Evolutionary conservation across 2,329 filamentous ascomycete genomes (phyloP).

Genomic region (Capronia coronata): DNA sequence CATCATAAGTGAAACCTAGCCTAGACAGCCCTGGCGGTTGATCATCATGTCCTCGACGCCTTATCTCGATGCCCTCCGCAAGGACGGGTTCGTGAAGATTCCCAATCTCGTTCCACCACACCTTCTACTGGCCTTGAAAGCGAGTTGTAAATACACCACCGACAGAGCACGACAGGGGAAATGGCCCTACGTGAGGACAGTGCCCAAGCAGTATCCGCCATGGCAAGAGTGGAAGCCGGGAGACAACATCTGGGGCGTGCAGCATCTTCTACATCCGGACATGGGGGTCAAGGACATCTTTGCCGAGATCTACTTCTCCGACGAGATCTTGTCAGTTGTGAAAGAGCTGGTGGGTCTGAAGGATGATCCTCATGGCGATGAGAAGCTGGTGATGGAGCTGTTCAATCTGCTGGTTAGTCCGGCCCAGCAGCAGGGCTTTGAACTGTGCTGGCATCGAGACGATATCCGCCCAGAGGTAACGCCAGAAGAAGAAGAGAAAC

Average conservation of each 20-base stretch:
- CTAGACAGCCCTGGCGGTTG: too few species aligned
- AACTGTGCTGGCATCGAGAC: constrained; percentile 78
- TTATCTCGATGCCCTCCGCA: constrained; percentile 52
- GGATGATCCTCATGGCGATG: constrained; percentile 38
- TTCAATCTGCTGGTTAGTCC: constrained; percentile 80
- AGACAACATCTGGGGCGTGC: constrained; percentile 79
- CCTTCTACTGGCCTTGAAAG: constrained; percentile 55
- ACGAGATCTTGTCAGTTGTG: constrained; percentile 56
- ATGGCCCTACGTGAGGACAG: constrained; percentile 77
- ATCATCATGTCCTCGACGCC: constrained; percentile 23
- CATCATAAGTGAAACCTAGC: too few species aligned
- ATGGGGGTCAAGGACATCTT: constrained; percentile 56
- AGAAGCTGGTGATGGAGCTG: constrained; percentile 74
- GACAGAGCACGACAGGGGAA: constrained; percentile 58
- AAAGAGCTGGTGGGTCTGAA: constrained; percentile 54
- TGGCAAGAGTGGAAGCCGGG: constrained; percentile 57
- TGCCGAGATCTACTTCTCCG: constrained; percentile 64
- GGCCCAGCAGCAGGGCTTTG: constrained; percentile 55
- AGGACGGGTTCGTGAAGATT: constrained; percentile 70
- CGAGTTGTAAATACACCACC: constrained; percentile 53
- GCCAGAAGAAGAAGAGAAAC: constrained; percentile 58
- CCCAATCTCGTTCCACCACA: constrained; percentile 54
- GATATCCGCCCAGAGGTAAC: constrained; percentile 64
- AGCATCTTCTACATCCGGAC: constrained; percentile 71
- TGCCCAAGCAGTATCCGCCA: constrained; percentile 86